phyloP scores from a whole-genome alignment of 1,139 yeast species.

The Arxiozyma heterogenica region DNA sequence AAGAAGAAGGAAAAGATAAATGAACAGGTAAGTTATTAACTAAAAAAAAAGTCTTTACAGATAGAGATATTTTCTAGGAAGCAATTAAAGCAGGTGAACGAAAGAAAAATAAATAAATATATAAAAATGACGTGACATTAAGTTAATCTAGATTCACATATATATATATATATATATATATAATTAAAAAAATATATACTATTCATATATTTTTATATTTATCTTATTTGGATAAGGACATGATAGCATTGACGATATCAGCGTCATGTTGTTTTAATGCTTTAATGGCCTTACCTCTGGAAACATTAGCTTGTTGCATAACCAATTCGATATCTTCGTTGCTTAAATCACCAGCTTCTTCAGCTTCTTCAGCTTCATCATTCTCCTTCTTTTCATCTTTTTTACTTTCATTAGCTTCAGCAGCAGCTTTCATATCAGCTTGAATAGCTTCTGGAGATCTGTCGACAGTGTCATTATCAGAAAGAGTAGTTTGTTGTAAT shows the following conservation, averaged over 20 bases:
- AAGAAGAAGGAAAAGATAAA: background rate
- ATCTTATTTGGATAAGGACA: slow-evolving; percentile 55
- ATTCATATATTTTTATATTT: slow-evolving; percentile 3
- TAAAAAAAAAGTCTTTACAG: background rate
- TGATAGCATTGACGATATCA: slow-evolving; percentile 92
- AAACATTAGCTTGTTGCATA: slow-evolving; percentile 80
- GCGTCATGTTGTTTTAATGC: slow-evolving; percentile 84
- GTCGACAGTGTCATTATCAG: slow-evolving; percentile 16
- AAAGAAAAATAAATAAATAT: background rate
- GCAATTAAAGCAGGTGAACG: background rate
- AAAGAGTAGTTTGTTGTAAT: slow-evolving; percentile 39
- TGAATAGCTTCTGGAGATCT: slow-evolving; percentile 47
- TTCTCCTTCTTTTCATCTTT: slow-evolving; percentile 32
- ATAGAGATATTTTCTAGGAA: background rate
- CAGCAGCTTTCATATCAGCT: slow-evolving; percentile 82
- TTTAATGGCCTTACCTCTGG: slow-evolving; percentile 83
- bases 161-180: background rate
- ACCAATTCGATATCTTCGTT: slow-evolving; percentile 73
- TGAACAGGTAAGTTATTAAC: background rate
- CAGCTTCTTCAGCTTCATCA: slow-evolving; percentile 59
- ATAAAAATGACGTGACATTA: background rate
- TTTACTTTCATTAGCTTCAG: slow-evolving; percentile 38
- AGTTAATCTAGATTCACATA: background rate
- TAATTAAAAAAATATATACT: background rate
- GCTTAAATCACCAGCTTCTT: slow-evolving; percentile 73